Evolutionary conservation across 305 asterid genomes (phyloP), one percentile per base, ranked within the genome.

Genomic region (Fraxinus floribunda): DNA sequence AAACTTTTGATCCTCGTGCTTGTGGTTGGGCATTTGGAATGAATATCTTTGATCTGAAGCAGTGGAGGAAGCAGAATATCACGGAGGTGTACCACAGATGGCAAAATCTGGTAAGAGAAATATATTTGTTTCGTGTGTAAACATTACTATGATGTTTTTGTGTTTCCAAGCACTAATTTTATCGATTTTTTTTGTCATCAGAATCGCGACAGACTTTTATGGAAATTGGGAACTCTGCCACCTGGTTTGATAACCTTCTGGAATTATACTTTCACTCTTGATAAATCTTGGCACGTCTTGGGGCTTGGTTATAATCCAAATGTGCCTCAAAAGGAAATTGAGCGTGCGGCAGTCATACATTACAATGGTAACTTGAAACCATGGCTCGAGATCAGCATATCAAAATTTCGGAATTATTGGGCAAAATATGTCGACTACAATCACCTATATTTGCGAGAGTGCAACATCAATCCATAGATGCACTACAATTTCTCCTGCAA

Each of bases 321-420:
- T 46, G 87, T 87, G 2, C 81, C 88, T 76, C 90, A 57, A 72
- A 94, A 86, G 91, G 97, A 94, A 26, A 92, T 94, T 22, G 93
- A 89, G 66, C 88, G 90, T 32, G 97, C 97, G 55, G 95, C 95
- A 8, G 97, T 92, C 32, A 79, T 93, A 83, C 98, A 93, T 83
- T 93, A 91, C 82, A 93, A 93, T 7, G 97, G 97, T n/a, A 93
- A 94, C 91, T 86, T 93, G 89, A 94, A 94, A 82, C 98, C 97
- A 2, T 93, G 97, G 97, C 97, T 94, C 32, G 97, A 94, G 89
- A 93, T 94, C 34, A 92, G 87, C 84, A 90, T 94, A 46, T 93
- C 92, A 34, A 94, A 93, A 84, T 94, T 88, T 79, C 85, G 94
- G 34, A 88, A 82, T 83, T 88, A 90, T 78, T 94, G 97, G 97